Conservation (phyloP, 129 eudicot genomes). For the Arctium lappa region DNA sequence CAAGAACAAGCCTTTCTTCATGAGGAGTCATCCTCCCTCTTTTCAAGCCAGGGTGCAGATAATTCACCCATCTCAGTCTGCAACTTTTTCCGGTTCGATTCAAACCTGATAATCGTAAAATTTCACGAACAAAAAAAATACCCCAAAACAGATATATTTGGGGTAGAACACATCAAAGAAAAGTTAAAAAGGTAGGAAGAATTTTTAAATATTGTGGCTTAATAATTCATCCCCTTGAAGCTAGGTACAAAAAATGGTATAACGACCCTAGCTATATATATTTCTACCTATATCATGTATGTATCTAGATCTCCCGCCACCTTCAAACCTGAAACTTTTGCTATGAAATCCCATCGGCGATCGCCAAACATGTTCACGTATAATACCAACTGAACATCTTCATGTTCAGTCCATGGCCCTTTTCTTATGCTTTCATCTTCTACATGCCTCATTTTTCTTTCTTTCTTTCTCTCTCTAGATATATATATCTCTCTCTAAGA, state of each 20-base stretch:
- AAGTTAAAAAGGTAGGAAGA: slow-evolving; percentile 6
- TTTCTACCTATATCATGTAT: slow-evolving; percentile 35
- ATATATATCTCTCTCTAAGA: slow-evolving; percentile 4
- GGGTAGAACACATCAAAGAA: slow-evolving; percentile 20
- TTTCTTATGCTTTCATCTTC: slow-evolving; percentile 55
- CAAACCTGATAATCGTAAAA: slow-evolving; percentile 62
- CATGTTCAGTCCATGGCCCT: slow-evolving; percentile 94
- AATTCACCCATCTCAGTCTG: slow-evolving; percentile 95
- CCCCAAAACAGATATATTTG: slow-evolving; percentile 26
- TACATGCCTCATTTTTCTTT: slow-evolving; percentile 31
- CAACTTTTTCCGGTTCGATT: slow-evolving; percentile 95
- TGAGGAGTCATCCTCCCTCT: slow-evolving; percentile 91
- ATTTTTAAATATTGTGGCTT: background rate
- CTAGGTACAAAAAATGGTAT: slow-evolving; percentile 2
- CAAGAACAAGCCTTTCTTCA: slow-evolving; percentile 79
- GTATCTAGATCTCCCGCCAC: slow-evolving; percentile 78
- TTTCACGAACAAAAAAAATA: slow-evolving; percentile 23
- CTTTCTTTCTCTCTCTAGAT: background rate
- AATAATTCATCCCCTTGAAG: slow-evolving; percentile 27
- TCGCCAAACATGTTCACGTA: slow-evolving; percentile 79
- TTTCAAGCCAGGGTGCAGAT: slow-evolving; percentile 86
- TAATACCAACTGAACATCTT: slow-evolving; percentile 67
- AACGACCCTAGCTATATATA: slow-evolving; percentile 29
- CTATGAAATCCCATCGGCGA: slow-evolving; percentile 94
- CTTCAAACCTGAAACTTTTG: slow-evolving; percentile 97